Base-by-base conservation (phyloP, 805 yeast species). In the Yamadazyma akitaensis region DNA sequence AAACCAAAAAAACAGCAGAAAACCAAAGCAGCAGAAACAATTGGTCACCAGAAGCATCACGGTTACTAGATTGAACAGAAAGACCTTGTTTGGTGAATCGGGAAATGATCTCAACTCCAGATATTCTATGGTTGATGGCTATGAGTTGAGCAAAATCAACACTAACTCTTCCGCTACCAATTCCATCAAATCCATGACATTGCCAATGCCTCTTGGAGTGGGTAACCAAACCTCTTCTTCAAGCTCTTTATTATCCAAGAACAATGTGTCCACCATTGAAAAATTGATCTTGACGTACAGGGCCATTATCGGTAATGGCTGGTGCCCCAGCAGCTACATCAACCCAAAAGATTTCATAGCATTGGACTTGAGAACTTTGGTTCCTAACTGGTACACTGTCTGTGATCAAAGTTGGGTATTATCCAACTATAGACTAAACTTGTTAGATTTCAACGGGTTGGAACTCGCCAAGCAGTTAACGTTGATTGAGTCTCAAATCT, bases 391-490 rank as follows among this genome's bases (percentile, higher is more conserved):
- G 82, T 78, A 67, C 64, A 55, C 51, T 13, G 62, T 78, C 1
- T 73, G 81, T 40, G 81, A 78, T 46, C 79, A 75, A 45, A 73
- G 75, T 48, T 82, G 88, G 86, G 79, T 72, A 21, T 68, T 79
- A 46, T 66, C 77, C 8, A 77, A 76, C 50, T 77, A 76, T 53
- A 73, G 82, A 48, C 72, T 79, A 14, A 72, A 77, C 39, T 62
- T 81, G 36, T 58, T 80, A 33, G 81, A 83, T 50, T 72, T 82
- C 54, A 85, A 84, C 60, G 83, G 89, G 0, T 67, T 85, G 54
- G 94, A 86, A 55, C 68, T 85, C 19, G 91, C 94, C 2, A 86
- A 85, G 57, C 94, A 86, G 53, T 66, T 87, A 40, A 85, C 94
- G 0, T 65, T 85, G 16, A 77, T 87, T 50, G 96, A 87, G 59